Evolutionary conservation across 208 protist species (phyloP).

Genomic region (Acanthamoeba castellanii): DNA sequence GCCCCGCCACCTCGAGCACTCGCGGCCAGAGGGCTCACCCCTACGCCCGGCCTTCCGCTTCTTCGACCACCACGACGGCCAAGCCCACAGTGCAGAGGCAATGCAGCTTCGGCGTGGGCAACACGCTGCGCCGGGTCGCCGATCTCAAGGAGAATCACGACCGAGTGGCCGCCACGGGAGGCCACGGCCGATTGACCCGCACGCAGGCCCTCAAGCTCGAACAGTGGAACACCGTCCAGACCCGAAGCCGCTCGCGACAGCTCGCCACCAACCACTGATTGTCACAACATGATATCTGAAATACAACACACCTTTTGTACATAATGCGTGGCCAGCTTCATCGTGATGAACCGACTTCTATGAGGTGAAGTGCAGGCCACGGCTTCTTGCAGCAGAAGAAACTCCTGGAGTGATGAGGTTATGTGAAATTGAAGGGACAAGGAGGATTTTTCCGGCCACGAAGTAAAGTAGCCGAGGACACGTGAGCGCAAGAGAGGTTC

Average conservation of each 20-base stretch:
- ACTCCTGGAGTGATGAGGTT: no score
- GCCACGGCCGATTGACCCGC: background rate
- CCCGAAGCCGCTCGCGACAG: background rate
- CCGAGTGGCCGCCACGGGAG: background rate
- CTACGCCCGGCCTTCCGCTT: background rate
- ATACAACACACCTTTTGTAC: no score
- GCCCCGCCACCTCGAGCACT: background rate
- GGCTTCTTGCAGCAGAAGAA: no score
- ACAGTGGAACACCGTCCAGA: slow-evolving; percentile 47
- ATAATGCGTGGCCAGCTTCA: no score
- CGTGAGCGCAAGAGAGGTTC: background rate
- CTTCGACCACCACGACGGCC: background rate
- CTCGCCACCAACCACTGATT: background rate
- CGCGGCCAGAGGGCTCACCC: background rate
- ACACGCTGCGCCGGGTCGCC: background rate
- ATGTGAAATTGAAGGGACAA: no score
- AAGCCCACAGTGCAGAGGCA: background rate
- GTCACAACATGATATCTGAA: no score
- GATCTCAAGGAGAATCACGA: slow-evolving; percentile 47
- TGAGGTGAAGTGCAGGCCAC: no score
- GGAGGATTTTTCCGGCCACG: no score
- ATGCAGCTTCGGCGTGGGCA: slow-evolving; percentile 21
- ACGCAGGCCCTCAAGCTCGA: slow-evolving; percentile 34
- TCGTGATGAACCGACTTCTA: no score
- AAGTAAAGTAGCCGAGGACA: no score